These are phyloP conservation scores for Vigna angularis DNA, from an alignment of 306 rosid genomes.

Conservation along the genomic window DNA sequence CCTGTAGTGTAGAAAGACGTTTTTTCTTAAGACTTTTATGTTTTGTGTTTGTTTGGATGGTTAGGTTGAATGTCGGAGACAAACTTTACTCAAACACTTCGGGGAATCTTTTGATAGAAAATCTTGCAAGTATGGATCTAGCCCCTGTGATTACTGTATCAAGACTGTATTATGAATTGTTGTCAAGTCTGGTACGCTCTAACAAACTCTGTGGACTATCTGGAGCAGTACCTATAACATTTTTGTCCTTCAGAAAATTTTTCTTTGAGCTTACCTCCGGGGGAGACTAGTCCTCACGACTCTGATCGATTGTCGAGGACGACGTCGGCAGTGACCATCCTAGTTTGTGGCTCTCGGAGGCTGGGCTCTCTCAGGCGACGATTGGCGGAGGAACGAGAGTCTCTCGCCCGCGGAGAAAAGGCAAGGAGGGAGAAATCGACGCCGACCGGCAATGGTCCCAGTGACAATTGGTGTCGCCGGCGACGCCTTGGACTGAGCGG, in stretches of 20 bases:
- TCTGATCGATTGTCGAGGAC: no score
- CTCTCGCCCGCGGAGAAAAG: no score
- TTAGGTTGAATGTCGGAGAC: slow-evolving; percentile 86
- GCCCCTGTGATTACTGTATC: slow-evolving; percentile 90
- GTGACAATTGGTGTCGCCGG: no score
- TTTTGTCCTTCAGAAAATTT: slow-evolving; percentile 1
- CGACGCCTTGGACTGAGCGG: no score
- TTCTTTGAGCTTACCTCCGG: slow-evolving; percentile 20
- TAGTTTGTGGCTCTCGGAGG: no score
- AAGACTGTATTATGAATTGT: slow-evolving; percentile 57
- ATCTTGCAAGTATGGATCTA: slow-evolving; percentile 77
- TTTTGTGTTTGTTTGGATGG: slow-evolving; percentile 34
- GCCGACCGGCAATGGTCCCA: no score
- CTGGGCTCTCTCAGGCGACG: no score
- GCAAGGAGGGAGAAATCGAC: no score
- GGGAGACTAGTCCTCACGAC: not conserved
- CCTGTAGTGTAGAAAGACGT: slow-evolving; percentile 10
- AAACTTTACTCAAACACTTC: slow-evolving; percentile 79
- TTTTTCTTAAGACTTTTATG: not conserved
- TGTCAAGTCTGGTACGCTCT: slow-evolving; percentile 29
- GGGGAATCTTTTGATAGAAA: slow-evolving; percentile 82
- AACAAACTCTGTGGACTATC: slow-evolving; percentile 27
- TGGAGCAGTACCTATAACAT: not conserved
- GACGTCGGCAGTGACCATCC: no score
- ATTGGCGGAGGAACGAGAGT: no score